Evolutionary conservation across 306 rosid species (phyloP).

Genomic region (Corylus heterophylla): DNA sequence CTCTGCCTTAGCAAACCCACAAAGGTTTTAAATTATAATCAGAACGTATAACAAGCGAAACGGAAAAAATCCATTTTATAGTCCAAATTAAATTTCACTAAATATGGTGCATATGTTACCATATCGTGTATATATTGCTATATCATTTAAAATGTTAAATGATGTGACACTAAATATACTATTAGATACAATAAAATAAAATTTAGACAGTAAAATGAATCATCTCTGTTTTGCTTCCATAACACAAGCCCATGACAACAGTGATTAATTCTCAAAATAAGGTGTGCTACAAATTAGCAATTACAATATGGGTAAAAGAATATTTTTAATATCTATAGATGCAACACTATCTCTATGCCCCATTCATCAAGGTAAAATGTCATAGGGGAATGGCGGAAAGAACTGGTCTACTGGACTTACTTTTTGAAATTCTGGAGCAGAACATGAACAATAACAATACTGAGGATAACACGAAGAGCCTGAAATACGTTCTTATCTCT

Average conservation of each 20-base stretch:
- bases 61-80: no score
- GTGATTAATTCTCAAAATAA: not conserved
- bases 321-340: conserved; percentile 4
- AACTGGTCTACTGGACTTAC: conserved; percentile 72
- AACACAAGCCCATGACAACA: not conserved
- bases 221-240: no score
- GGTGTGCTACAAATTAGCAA: conserved; percentile 32
- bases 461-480: conserved; percentile 91
- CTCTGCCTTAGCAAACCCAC: not conserved
- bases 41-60: no score
- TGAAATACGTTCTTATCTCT: conserved; percentile 95
- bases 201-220: no score
- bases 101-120: no score
- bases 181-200: no score
- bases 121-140: no score
- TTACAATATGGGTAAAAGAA: conserved; percentile 22
- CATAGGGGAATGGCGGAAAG: conserved; percentile 69
- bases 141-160: no score
- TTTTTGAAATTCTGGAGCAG: conserved; percentile 94
- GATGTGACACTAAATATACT: no score
- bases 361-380: conserved; percentile 14
- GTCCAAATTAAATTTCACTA: no score
- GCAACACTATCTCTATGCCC: conserved; percentile 35
- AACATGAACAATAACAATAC: conserved; percentile 89
- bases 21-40: not conserved